Evolutionary conservation across 129 eudicot species (phyloP), one percentile per base, ranked within the genome.

Genomic region (Gnaphalium uliginosum): DNA sequence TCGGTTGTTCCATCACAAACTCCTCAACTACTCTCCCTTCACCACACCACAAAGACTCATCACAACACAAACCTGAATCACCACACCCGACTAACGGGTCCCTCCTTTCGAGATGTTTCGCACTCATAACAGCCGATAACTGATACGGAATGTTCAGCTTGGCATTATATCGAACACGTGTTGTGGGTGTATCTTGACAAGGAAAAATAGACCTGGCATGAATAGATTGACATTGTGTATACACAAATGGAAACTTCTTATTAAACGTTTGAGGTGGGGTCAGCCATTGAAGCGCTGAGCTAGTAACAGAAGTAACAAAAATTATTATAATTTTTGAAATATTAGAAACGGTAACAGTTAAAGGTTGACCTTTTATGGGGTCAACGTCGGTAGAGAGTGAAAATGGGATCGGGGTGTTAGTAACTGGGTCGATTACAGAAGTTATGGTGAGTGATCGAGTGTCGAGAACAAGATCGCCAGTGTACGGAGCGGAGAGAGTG

Each of bases 21-120:
- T 94, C 97, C 84, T 94, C 98, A 35, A 94, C 98, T 8, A 94
- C 87, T 78, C 98, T 87, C 70, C 87, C 96, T 37, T 94, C 97
- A 19, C 81, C 89, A 77, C 98, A 90, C 98, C 98, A 94, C 73
- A 87, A 13, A 1, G 84, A 61, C 35, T 94, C 97, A n/a, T 87
- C 97, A 63, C 97, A 89, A 1, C 86, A 88, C 43, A 72, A 69
- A 3, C 56, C 74, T 0, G 83, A 72, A 83, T 90, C 97, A 6
- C 80, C 76, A 30, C 46, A 56, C 15, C 84, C 82, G 0, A 67
- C 27, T 43, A 79, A 22, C 6, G 97, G 97, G 5, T 79, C 75
- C 37, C 92, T 71, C 65, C 92, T 65, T 8, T 77, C 84, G 27
- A 90, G 93, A 15, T 90, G 97, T 2, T 77, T 78, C 2, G 93